Base-by-base conservation (phyloP, 129 eudicot genomes). In the Dittrichia graveolens region DNA sequence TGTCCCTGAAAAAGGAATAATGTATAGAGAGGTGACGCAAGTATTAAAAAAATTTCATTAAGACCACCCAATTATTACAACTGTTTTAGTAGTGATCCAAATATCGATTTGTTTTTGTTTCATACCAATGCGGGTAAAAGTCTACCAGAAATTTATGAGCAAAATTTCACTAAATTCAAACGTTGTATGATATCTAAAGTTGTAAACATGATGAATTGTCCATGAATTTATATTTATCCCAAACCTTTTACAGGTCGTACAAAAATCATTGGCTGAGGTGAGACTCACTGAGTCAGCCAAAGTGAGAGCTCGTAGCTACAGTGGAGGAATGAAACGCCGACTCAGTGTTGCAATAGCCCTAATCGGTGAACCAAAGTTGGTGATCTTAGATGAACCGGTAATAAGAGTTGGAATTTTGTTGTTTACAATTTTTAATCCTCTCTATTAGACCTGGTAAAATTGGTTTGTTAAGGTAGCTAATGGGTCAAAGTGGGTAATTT, bases 271-370 rank as follows among this genome's bases (percentile, higher is more conserved):
- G 46, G 96, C 83, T 34, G 99, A 95, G 82, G 99, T 95, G 44
- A 79, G 80, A 76, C 96, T 95, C 10, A 64, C 84, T 5, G 92
- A 86, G 45, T 72, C 94, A 68, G 93, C 99, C 47, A 75, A 75
- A 77, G 85, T 91, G 74, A 86, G 99, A 88, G 74, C 96, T 40
- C 82, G 96, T 46, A 95, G 99, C 82, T 95, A 90, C 68, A 95
- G 99, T 67, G 99, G 99, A 77, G 99, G 99, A 75, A 95, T 95
- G 99, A 95, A 79, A 74, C 91, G 99, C 7, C 97, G 99, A 8
- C 99, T 95, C n/a, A 95, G 97, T 85, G 97, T 95, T 60, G 99
- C 99, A 60, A 86, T 91, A 41, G 91, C 99, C 52, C 90, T 95
- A 40, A 85, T 95, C 72, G 99, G 99, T 46, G 96, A 95, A 62